Base-by-base conservation (phyloP, 208 protist genomes). In the Herpetomonas samuelpessoai region DNA sequence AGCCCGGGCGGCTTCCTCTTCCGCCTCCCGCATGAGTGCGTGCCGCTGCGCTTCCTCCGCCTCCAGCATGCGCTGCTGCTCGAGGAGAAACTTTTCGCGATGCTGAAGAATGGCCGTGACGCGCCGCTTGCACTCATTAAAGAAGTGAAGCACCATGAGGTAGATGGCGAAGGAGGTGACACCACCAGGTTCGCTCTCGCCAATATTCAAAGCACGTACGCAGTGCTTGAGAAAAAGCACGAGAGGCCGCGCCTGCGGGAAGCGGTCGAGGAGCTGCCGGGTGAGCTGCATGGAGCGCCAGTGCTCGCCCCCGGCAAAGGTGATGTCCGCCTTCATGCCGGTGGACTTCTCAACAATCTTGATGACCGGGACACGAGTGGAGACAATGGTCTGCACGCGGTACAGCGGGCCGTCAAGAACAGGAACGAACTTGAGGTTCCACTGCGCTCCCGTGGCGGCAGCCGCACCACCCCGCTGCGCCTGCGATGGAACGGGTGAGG, bases 151-250 rank as follows among this genome's bases (percentile, higher is more conserved):
- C 12, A 92, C 88, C 71, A 95, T 62, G 14, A 95, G 71, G 49
- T 95, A 95, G n/a, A 95, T 86, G 4, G 72, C 72, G 62, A 95
- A 95, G 18, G 84, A 92, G 0, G 84, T 87, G 14, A 95, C 77
- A 22, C 83, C 88, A 48, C 88, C 88, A 26, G 79, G 82, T 57
- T 76, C 68, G 48, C 49, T 79, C 59, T 95, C 82, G 44, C 84
- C 84, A 29, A 88, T 77, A 24, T 74, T 71, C 54, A 86, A 70
- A 41, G 74, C 66, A 14, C 71, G 62, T 10, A 95, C 85, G 57
- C 78, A 83, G 71, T 89, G 77, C 74, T 95, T 95, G 39, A 95
- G 65, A 26, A 95, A 89, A 12, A 91, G 57, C 41, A 95, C 86
- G 35, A 95, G 76, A 21, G 58, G 68, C 1, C 80, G 70, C n/a